Base-by-base conservation (phyloP, 2,329 filamentous ascomycete species). In the Aspergillus fumigatiaffinis region DNA sequence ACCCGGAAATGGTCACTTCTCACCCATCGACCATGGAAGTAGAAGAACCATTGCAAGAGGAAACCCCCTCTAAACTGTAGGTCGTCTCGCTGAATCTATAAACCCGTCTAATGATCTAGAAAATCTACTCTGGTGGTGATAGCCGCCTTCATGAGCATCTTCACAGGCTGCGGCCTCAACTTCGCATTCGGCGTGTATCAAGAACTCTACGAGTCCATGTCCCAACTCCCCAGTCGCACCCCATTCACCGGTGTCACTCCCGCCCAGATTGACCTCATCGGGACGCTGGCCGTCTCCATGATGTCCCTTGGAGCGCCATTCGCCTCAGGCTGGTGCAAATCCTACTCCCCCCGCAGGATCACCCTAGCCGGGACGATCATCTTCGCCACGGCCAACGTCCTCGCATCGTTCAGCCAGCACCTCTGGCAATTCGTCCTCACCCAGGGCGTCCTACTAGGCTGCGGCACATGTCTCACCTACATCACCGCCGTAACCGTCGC, bases 111-210 rank as follows among this genome's bases (percentile, higher is more conserved):
- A 9, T 4, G 0, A 21, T 20, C 0, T 4, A 46, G 29, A 12
- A 21, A 52, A 28, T 49, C 46, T 12, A 42, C 29, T 9, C 14
- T 63, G 6, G 55, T 70, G 26, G 61, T 68, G 8, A 56, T 51
- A 3, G 60, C 66, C 14, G 65, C 68, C 41, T 71, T 71, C 50
- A 59, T 66, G 14, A 61, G 71, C 8, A 73, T 70, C 60, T 71
- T 73, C 54, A 74, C 71, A n/a, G 69, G 66, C 29, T 74, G 73
- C 54, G 72, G 71, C 10, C 66, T 76, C 14, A 68, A 71, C 51
- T 77, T 78, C 59, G 65, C 71, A n/a, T 77, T 74, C 50, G 75
- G 75, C 14, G 71, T 77, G 29, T 77, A 76, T 52, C 73, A 77
- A 63, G 73, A 69, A 2, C 69, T 76, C 7, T 77, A 77, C 51